These are phyloP conservation scores for Leccinum fibrillosum DNA, from an alignment of 768 basidiomycete genomes.

Conservation along the genomic window DNA sequence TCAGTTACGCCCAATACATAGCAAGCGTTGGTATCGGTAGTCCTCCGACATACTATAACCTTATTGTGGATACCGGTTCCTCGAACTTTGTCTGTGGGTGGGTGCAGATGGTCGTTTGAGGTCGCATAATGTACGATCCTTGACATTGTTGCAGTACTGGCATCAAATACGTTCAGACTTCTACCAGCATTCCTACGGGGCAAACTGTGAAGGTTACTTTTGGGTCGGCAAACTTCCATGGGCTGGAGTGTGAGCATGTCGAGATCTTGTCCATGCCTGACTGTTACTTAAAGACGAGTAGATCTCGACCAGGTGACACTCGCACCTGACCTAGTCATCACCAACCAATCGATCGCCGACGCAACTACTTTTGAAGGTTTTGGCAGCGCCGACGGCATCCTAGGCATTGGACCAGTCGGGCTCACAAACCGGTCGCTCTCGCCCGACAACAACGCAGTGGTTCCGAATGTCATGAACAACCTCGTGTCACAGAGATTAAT, in stretches of 20 bases:
- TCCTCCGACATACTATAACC: constrained; percentile 26
- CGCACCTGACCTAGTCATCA: constrained; percentile 22
- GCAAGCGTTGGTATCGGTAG: constrained; percentile 24
- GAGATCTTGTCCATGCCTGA: background rate
- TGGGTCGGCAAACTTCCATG: constrained; percentile 19
- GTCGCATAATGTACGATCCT: background rate
- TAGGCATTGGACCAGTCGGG: constrained; percentile 22
- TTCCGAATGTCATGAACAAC: constrained; percentile 23
- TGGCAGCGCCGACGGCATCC: constrained; percentile 22
- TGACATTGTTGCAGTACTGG: constrained; percentile 15
- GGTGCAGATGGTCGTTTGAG: background rate
- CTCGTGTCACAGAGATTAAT: constrained; percentile 14
- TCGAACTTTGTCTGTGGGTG: constrained; percentile 28
- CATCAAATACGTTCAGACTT: constrained; percentile 16
- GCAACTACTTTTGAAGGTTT: constrained; percentile 13
- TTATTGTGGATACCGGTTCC: constrained; percentile 31
- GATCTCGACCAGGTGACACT: constrained; percentile 27
- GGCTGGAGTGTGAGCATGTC: constrained; percentile 32
- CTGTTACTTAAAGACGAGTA: background rate
- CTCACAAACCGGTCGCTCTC: background rate
- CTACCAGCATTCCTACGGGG: constrained; percentile 26
- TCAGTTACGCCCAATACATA: constrained; percentile 11
- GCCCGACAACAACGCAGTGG: background rate
- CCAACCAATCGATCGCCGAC: constrained; percentile 29
- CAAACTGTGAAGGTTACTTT: constrained; percentile 9